These are phyloP conservation scores for Spatholobus suberectus DNA, from an alignment of 306 rosid genomes.

Conservation along the genomic window DNA sequence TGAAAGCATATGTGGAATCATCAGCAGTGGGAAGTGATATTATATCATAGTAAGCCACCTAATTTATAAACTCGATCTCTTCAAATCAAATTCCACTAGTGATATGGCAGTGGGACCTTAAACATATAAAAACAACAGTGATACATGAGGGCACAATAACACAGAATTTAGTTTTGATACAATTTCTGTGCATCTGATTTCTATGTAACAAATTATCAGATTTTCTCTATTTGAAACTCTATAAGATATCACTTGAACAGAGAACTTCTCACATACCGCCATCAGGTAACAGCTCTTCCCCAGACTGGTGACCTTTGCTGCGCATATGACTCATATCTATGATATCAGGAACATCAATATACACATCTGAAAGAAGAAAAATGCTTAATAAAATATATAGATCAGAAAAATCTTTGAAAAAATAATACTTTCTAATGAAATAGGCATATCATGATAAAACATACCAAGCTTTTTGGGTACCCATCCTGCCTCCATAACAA, in stretches of 20 bases:
- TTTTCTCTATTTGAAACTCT: slow-evolving; percentile 14
- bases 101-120: not conserved
- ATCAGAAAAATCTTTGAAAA: not conserved
- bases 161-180: slow-evolving; percentile 2
- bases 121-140: not conserved
- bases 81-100: not conserved
- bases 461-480: slow-evolving; percentile 98
- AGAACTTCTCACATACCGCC: slow-evolving; percentile 58
- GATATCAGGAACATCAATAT: slow-evolving; percentile 92
- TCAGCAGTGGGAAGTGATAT: not conserved
- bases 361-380: slow-evolving; percentile 76
- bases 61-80: not conserved
- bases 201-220: not conserved
- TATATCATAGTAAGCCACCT: slow-evolving; percentile 2
- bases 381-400: not conserved
- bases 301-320: slow-evolving; percentile 77
- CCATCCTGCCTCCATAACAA: slow-evolving; percentile 95
- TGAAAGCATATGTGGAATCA: not conserved
- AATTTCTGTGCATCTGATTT: not conserved
- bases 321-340: slow-evolving; percentile 93
- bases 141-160: not conserved
- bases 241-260: slow-evolving; percentile 5
- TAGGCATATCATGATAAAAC: slow-evolving; percentile 17
- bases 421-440: not conserved
- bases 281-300: slow-evolving; percentile 87